These are phyloP conservation scores for Botrytis byssoidea DNA, from an alignment of 2,329 filamentous ascomycete genomes.

Conservation along the genomic window DNA sequence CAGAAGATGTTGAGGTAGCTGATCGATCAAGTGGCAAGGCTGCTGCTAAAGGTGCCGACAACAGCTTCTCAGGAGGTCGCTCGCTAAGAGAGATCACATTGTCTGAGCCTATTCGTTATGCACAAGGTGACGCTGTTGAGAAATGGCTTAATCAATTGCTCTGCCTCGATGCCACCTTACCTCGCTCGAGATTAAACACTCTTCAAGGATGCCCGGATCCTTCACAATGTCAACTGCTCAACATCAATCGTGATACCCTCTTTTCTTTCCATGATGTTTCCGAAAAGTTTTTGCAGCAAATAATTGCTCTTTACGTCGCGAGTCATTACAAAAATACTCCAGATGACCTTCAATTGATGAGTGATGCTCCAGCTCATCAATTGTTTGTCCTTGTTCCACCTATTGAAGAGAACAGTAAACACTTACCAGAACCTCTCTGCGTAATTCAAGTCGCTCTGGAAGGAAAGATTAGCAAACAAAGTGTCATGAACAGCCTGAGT, in stretches of 20 bases:
- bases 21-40: conserved; percentile 78
- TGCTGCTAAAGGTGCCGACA: conserved; percentile 58
- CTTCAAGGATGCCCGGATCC: conserved; percentile 77
- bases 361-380: conserved; percentile 93
- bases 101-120: conserved; percentile 91
- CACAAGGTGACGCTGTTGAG: conserved; percentile 85
- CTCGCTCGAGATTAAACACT: conserved; percentile 53
- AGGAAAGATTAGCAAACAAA: conserved; percentile 90
- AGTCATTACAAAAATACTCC: conserved; percentile 98
- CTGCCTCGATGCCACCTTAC: conserved; percentile 88
- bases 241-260: conserved; percentile 93
- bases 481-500: conserved; percentile 84
- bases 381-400: conserved; percentile 92
- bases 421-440: conserved; percentile 87
- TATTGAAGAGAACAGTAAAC: conserved; percentile 70
- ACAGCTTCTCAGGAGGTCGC: conserved; percentile 62
- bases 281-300: conserved; percentile 95
- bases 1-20: conserved; percentile 62
- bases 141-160: conserved; percentile 94
- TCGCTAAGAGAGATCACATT: conserved; percentile 89
- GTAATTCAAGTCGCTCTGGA: conserved; percentile 94
- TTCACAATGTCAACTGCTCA: conserved; percentile 83
- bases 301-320: conserved; percentile 96
- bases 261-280: conserved; percentile 98
- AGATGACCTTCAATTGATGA: conserved; percentile 98